Evolutionary conservation across 768 basidiomycete genomes (phyloP).

Genomic region (Calocybe indica): DNA sequence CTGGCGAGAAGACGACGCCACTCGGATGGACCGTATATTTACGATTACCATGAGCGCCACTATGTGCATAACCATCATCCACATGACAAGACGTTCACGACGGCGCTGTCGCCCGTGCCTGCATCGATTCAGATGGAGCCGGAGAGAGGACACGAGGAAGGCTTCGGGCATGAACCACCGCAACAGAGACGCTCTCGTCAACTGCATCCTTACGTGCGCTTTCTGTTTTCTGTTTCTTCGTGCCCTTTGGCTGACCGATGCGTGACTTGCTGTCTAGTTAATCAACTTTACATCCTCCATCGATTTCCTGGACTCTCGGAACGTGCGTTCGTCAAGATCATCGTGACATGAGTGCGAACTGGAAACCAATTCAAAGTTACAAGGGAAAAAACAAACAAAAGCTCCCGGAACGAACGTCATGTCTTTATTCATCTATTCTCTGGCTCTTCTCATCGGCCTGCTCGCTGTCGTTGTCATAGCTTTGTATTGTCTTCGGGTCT

Average conservation of each 20-base stretch:
- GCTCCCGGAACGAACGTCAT: not conserved
- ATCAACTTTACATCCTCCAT: slow-evolving; percentile 40
- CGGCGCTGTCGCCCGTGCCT: not conserved
- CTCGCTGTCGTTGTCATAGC: too few relatives aligned
- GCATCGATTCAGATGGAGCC: slow-evolving; percentile 1
- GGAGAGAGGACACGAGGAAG: slow-evolving; percentile 11
- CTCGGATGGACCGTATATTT: slow-evolving; percentile 25
- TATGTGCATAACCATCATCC: slow-evolving; percentile 4
- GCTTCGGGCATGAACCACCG: slow-evolving; percentile 4
- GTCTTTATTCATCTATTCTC: not conserved
- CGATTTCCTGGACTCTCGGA: slow-evolving; percentile 22
- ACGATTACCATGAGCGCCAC: slow-evolving; percentile 15
- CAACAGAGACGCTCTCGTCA: slow-evolving; percentile 14
- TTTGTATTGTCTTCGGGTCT: too few relatives aligned
- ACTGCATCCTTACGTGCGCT: slow-evolving; percentile 39
- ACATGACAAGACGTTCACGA: slow-evolving; percentile 2
- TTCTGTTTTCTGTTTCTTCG: not conserved
- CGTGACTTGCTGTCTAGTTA: slow-evolving; percentile 20
- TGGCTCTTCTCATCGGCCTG: too few relatives aligned
- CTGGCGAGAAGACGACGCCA: slow-evolving; percentile 18
- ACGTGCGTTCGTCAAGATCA: not conserved
- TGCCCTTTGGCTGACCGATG: not conserved
- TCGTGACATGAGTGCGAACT: slow-evolving; percentile 6
- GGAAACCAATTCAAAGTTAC: not conserved
- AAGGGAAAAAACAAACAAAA: not conserved